Evolutionary conservation across 1,139 yeast genomes (phyloP), one percentile per base, ranked within the genome.

Genomic region (Zygosaccharomyces pseudobailii): DNA sequence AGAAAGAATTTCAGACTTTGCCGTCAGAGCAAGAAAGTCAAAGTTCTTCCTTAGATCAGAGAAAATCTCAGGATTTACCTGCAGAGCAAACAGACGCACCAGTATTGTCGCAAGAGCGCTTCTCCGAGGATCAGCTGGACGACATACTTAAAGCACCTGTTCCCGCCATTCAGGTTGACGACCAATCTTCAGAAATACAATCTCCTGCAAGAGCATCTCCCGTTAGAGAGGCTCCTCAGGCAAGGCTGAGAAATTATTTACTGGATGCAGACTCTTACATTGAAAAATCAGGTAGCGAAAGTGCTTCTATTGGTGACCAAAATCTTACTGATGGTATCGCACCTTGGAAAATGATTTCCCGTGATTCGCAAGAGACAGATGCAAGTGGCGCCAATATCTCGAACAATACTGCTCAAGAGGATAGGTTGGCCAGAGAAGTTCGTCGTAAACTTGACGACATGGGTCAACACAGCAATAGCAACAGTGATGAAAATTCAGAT

Each of bases 251-350:
- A 17, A 32, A 32, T 17, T 40, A 32, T 30, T 13, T 30, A 13
- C 13, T 28, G n/a, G 36, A 17, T 24, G 28, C 24, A 5, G 35
- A 36, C 33, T 30, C 33, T 9, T 30, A 30, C 13, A n/a, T 30
- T 9, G 41, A 23, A 36, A 24, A 38, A 24, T 38, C 36, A 20
- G 42, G 36, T 17, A 35, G 42, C 38, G 42, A 40, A 23, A 25
- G 20, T 2, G 47, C 36, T 7, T 40, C 42, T 37, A 10, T 32
- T 10, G 41, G 39, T 13, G 24, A 22, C 30, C 35, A 27, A 19
- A 41, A 25, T 21, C 24, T 30, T 8, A 35, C 17, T 5, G 39
- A 27, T 6, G 28, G 34, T 13, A 5, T 38, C 6, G 10, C 30
- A 28, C 41, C 41, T 28, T 28, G 27, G 8, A 38, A 20, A 17